Base-by-base conservation (phyloP, 148 eudicot genomes). In the Camellia granthamiana region DNA sequence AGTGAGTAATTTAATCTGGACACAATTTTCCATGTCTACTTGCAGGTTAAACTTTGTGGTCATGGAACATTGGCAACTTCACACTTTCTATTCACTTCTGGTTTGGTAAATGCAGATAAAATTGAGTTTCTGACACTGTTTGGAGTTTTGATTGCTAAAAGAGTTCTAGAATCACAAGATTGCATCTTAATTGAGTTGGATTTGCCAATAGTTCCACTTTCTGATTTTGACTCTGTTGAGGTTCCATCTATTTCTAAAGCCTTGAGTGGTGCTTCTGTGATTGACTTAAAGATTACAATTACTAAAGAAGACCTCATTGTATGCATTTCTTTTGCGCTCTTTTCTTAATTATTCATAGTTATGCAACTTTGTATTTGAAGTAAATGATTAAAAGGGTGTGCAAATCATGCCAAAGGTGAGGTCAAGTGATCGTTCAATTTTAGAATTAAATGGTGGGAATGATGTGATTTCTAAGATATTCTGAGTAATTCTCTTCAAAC, bases 51-150 rank as follows among this genome's bases (percentile, higher is more conserved):
- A 67, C 88, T 93, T 15, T 95, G 98, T 82, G 98, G 98, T 23
- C 98, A 93, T 83, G 98, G 93, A 80, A 92, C 98, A 52, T 82
- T 95, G 83, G 98, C 98, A 52, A 92, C 98, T 65, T 81, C 98
- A 9, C 95, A 95, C 84, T 84, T 85, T 76, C 92, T 94, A 52
- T 95, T 92, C 74, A 60, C 90, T 18, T 85, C 88, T 65, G 91
- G 85, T 62, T 80, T 92, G 81, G 93, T 90, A 60, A 83, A 84
- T 16, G 82, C 85, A 4, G 77, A 86, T 62, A 69, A 69, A 11
- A 80, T 95, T 10, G 95, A 93, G 83, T 95, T 87, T 76, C 89
- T 84, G 16, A 95, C 98, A 6, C 89, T 85, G 2, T 92, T 97
- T 14, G 97, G 98, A 82, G 81, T 85, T 75, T 83, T 95, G 84